Evolutionary conservation across 345 rosid genomes (phyloP), one percentile per base, ranked within the genome.

Genomic region (Pistacia vera): DNA sequence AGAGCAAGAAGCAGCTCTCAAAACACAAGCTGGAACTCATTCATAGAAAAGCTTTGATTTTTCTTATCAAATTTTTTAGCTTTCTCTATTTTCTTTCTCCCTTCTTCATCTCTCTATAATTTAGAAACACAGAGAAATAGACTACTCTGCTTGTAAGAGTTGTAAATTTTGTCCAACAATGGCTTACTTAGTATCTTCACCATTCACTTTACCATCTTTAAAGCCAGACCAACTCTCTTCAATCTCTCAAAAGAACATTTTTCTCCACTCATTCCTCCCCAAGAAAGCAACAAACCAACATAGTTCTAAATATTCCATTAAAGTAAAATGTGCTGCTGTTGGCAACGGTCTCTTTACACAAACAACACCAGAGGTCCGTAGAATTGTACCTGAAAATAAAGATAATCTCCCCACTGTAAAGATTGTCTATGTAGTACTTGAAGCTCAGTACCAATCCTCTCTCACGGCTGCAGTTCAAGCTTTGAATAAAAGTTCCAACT

Each of bases 341-440:
- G 99, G 99, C 51, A 96, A 93, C 75, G 99, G 99, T 28, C 93
- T 96, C 41, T 96, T 96, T 90, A 96, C 99, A 11, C 99, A 96
- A 72, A 96, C 98, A 0, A 83, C 93, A 20, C 98, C 79, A 1
- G 99, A 96, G 73, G 99, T 93, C 67, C 97, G 98, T 16, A 85
- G 99, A 75, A 83, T 96, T 2, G 95, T 96, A 17, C 97, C 98
- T 5, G 90, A 87, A 62, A 87, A 88, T 5, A 85, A 82, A 68
- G 85, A 82, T n/a, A 85, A 87, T 71, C 88, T 90, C 70, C 98
- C 99, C 6, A 81, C 86, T 1, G 99, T 96, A 41, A 96, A 93
- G 67, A 76, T 92, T 69, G 99, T 93, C 51, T 96, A 96, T 75
- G 98, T 93, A 0, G 98, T 96, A 74, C 97, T 96, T 67, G 99